A percentile compares a stretch with the other conserved stretches of the same genome.
Evolutionary conservation across 2,329 filamentous ascomycete genomes (phyloP).

Genomic region (Aspergillus oerlinghausenensis): DNA sequence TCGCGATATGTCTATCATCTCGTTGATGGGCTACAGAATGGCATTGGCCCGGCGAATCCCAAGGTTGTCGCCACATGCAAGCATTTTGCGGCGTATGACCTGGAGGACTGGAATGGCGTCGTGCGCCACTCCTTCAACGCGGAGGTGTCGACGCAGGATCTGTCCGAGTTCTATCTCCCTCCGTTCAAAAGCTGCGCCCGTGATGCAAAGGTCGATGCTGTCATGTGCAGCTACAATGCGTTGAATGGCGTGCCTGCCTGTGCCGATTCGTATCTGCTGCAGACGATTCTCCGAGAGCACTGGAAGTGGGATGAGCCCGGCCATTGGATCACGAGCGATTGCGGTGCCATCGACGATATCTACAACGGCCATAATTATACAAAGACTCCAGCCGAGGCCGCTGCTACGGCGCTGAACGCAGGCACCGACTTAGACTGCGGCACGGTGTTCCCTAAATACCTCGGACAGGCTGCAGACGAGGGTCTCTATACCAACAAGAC

Average conservation of each 20-base stretch:
- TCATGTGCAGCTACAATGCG: slow-evolving; percentile 59
- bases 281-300: slow-evolving; percentile 57
- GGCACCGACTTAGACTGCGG: slow-evolving; percentile 50
- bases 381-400: slow-evolving; percentile 38
- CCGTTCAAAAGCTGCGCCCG: slow-evolving; percentile 60
- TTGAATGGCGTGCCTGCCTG: slow-evolving; percentile 62
- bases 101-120: slow-evolving; percentile 47
- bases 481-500: slow-evolving; percentile 39
- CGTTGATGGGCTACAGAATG: slow-evolving; percentile 44
- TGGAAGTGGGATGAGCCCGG: slow-evolving; percentile 59
- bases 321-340: slow-evolving; percentile 60
- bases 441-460: slow-evolving; percentile 35
- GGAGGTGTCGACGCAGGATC: slow-evolving; percentile 45
- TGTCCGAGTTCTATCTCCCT: slow-evolving; percentile 62
- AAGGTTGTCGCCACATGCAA: slow-evolving; percentile 53
- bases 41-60: slow-evolving; percentile 21
- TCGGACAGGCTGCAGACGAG: slow-evolving; percentile 37
- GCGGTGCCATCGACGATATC: slow-evolving; percentile 56
- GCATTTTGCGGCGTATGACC: slow-evolving; percentile 53
- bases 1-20: slow-evolving; percentile 12
- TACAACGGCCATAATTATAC: slow-evolving; percentile 49
- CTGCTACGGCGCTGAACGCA: slow-evolving; percentile 43
- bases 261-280: slow-evolving; percentile 56
- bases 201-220: slow-evolving; percentile 51
- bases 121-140: slow-evolving; percentile 16